These are phyloP conservation scores for Aquilaria sinensis DNA, from an alignment of 345 rosid genomes.

Conservation along the genomic window DNA sequence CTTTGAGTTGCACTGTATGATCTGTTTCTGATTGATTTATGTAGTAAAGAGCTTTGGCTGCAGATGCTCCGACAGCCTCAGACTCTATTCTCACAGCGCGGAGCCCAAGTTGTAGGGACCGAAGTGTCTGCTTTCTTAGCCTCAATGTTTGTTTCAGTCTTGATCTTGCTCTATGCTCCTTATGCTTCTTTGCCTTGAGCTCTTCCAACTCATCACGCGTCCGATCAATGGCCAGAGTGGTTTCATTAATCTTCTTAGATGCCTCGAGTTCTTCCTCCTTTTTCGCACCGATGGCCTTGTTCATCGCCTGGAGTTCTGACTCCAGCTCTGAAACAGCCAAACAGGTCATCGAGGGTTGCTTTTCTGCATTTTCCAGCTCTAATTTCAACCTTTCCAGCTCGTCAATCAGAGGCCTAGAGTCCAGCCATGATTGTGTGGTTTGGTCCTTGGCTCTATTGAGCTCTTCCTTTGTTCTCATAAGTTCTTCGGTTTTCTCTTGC, in stretches of 20 bases:
- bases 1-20: constrained; percentile 18
- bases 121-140: constrained; percentile 38
- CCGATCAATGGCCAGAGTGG: constrained; percentile 16
- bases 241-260: constrained; percentile 15
- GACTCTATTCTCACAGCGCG: constrained; percentile 35
- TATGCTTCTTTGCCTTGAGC: constrained; percentile 18
- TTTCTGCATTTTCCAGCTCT: constrained; percentile 23
- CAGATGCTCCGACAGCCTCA: constrained; percentile 34
- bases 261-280: constrained; percentile 29
- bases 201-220: constrained; percentile 19
- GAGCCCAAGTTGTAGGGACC: constrained; percentile 27
- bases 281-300: constrained; percentile 13
- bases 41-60: constrained; percentile 19
- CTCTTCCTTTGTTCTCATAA: constrained; percentile 27
- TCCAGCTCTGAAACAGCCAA: constrained; percentile 26
- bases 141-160: constrained; percentile 30
- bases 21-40: constrained; percentile 20
- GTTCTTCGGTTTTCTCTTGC: constrained; percentile 28
- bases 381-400: constrained; percentile 47
- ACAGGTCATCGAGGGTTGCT: constrained; percentile 27
- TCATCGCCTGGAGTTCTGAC: constrained; percentile 25
- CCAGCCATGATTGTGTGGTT: constrained; percentile 46
- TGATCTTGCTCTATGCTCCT: constrained; percentile 22
- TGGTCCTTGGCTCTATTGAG: constrained; percentile 34
- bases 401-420: constrained; percentile 47